Evolutionary conservation across 257 asterid genomes (phyloP), one percentile per base, ranked within the genome.

Genomic region (Primulina tabacum): DNA sequence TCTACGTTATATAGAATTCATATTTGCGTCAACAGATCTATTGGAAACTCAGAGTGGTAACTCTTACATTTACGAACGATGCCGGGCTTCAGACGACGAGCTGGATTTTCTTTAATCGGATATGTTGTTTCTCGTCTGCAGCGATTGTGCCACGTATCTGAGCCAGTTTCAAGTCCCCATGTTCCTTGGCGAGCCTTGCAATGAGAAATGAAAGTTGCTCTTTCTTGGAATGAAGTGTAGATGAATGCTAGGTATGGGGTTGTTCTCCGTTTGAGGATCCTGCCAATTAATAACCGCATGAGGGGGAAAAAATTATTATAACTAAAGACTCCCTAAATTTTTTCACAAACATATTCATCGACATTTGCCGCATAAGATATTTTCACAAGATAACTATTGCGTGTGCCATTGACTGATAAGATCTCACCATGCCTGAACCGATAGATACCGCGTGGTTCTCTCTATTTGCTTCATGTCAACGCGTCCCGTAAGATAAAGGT

Each of bases 231-330:
- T 17, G 96, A 83, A 26, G 96, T 87, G 82, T 87, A 85, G 79
- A 89, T 89, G 82, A 87, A 89, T 47, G 95, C 95, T 9, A 89
- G 85, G 67, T 89, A 89, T 5, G 96, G 95, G 95, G 73, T 87
- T 89, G 90, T 89, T 89, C 71, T 87, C 96, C 0, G 94, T 89
- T 55, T 86, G 81, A 67, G 95, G 96, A 67, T 89, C 96, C 96
- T 89, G 79, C 68, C 34, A 20, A 56, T 26, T 35, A n/a, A 40
- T 2, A 55, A 72, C 50, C 16, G 16, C 52, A 32, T 0, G 37
- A 11, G 12, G 12, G 9, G 60, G 5, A 20, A 34, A 38, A 12
- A 24, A 58, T 7, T 66, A 28, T 43, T 11, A 12, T 12, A 43
- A 38, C 55, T 50, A 64, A 64, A 35, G 17, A 9, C 34, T 21